Evolutionary conservation across 352 stramenopile species (phyloP).

Genomic region (Elongisporangium prolatum): DNA sequence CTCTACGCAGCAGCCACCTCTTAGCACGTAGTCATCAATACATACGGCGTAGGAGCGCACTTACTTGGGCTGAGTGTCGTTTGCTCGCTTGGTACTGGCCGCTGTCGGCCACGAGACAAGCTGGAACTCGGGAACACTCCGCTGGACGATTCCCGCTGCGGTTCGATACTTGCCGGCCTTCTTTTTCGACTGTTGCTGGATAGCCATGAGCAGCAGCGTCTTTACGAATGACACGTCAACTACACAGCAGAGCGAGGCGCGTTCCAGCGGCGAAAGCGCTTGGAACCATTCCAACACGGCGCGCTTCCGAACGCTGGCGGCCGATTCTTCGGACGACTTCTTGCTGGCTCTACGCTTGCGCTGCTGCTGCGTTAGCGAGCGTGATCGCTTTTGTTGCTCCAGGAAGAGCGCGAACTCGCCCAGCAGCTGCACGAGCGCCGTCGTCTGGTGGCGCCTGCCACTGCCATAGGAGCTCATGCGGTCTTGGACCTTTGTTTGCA

Average conservation of each 20-base stretch:
- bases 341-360: slow-evolving; percentile 2
- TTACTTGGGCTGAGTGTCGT: background rate
- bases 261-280: slow-evolving; percentile 28
- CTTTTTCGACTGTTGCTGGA: slow-evolving; percentile 9
- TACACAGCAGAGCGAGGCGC: slow-evolving; percentile 57
- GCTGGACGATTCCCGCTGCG: slow-evolving; percentile 12
- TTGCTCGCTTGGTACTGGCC: background rate
- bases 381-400: slow-evolving; percentile 13
- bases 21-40: slow-evolving; percentile 12
- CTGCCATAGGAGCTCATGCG: background rate
- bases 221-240: slow-evolving; percentile 74
- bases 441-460: background rate
- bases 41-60: background rate
- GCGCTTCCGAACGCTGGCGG: slow-evolving; percentile 18
- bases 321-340: background rate
- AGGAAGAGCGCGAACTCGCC: slow-evolving; percentile 54
- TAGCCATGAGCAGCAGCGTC: slow-evolving; percentile 69
- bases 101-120: slow-evolving; percentile 19
- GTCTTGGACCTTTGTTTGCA: too few species aligned
- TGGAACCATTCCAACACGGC: slow-evolving; percentile 49
- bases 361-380: slow-evolving; percentile 5
- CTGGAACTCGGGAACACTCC: slow-evolving; percentile 33
- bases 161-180: slow-evolving; percentile 1
- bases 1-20: slow-evolving; percentile 22
- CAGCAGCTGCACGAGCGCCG: slow-evolving; percentile 42